These are phyloP conservation scores for Strobilomyces dryophilus DNA, from an alignment of 768 basidiomycete species.

Conservation along the genomic window DNA sequence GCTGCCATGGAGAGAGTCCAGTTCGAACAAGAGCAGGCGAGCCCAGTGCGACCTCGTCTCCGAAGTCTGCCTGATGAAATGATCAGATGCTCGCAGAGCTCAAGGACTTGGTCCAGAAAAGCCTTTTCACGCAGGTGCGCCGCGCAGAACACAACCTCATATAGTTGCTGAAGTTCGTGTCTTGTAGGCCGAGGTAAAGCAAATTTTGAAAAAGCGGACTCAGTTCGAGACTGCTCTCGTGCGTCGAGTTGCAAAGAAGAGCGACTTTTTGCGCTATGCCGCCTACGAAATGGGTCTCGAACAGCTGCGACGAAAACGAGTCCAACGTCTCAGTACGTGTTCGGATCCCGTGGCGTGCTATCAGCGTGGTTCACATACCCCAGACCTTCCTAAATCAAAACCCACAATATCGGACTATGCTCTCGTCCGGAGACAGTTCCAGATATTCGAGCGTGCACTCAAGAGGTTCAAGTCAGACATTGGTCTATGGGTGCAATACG, in stretches of 20 bases:
- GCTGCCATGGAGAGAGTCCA: conserved; percentile 88
- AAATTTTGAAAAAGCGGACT: conserved; percentile 82
- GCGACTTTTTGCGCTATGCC: conserved; percentile 88
- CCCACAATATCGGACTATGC: conserved; percentile 80
- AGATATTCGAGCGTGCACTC: conserved; percentile 87
- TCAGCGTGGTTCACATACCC: background rate
- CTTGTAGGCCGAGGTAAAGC: conserved; percentile 68
- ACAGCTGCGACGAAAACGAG: conserved; percentile 70
- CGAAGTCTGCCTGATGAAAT: conserved; percentile 3
- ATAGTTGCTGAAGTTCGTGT: background rate
- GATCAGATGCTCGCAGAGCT: conserved; percentile 91
- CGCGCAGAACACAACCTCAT: background rate
- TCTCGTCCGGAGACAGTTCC: conserved; percentile 78
- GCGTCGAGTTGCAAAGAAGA: conserved; percentile 77
- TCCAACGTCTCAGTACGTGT: conserved; percentile 62
- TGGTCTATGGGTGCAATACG: conserved; percentile 85
- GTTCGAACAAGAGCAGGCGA: conserved; percentile 86
- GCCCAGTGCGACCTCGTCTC: conserved; percentile 5
- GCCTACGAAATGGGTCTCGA: conserved; percentile 90
- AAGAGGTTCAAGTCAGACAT: conserved; percentile 87
- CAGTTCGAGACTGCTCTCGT: conserved; percentile 81
- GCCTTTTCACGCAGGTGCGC: conserved; percentile 75
- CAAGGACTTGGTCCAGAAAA: conserved; percentile 84
- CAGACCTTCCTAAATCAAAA: conserved; percentile 34
- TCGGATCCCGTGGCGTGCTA: background rate